Evolutionary conservation across 2,329 filamentous ascomycete genomes (phyloP), one percentile per base, ranked within the genome.

Genomic region (Neopestalotiopsis clavispora): DNA sequence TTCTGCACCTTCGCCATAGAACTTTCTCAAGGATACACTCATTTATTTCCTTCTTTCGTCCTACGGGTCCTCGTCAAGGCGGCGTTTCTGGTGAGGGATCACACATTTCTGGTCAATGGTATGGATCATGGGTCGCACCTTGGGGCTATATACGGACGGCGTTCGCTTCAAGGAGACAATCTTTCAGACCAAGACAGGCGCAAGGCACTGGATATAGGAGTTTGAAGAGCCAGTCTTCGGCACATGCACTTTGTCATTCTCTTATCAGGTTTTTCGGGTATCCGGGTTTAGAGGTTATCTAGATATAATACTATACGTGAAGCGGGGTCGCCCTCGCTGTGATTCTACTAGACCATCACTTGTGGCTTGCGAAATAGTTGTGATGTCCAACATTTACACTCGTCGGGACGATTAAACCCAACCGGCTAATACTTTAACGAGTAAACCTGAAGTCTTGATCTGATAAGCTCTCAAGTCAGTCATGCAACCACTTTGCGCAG

Each of bases 231-330:
- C 45, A 52, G 45, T 52, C 45, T n/a, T 52, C 17, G 45, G n/a
- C 45, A n/a, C n/a, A 14, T 52, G 45, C 45, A 52, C 45, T 52
- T 52, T 52, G 45, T 52, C 45, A n/a, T 23, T 52, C 45, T 52
- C 45, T 52, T 52, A 52, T 52, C 45, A n/a, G 45, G 20, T 38
- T 52, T 52, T 52, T n/a, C 45, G n/a, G 45, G 17, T 17, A 52
- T 52, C 45, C 45, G 45, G 34, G 45, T n/a, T 52, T 52, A 52
- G 45, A 52, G 45, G 45, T 28, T 17, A 52, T 52, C 45, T 52
- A 52, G 45, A 52, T 52, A 52, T 52, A 52, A 52, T 52, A 52
- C 45, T 52, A 52, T 23, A 52, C n/a, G 45, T 52, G 45, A 17
- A 52, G 45, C 45, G 45, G 45, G 45, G 45, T 52, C 34, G n/a